phyloP scores from a whole-genome alignment of 1,284 basidiomycete species.

The Rhodotorula sp. region DNA sequence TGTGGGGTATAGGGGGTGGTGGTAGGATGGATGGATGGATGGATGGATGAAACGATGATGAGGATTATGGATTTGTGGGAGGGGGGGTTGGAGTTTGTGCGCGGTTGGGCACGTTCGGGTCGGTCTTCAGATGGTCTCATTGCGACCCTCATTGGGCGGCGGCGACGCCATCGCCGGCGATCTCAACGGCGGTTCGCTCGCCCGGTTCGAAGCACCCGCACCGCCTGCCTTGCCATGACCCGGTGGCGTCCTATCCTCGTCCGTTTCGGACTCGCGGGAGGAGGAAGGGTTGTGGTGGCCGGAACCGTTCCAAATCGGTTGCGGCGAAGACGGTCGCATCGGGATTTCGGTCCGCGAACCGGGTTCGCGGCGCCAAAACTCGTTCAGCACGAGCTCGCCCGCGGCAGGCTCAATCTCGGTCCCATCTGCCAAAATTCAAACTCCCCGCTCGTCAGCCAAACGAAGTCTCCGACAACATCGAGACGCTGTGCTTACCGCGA shows the following conservation, averaged over 20 bases:
- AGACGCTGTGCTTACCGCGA: constrained; percentile 33
- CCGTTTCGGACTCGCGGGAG: background rate
- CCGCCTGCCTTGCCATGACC: background rate
- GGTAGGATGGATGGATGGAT: too few species aligned
- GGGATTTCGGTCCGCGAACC: background rate
- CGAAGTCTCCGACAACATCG: background rate
- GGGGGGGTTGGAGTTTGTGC: too few species aligned
- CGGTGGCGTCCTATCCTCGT: background rate
- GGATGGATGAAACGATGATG: too few species aligned
- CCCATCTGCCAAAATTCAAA: constrained; percentile 1
- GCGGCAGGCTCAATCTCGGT: constrained; percentile 44
- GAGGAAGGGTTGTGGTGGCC: background rate
- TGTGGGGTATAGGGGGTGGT: too few species aligned
- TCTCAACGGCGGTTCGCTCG: background rate
- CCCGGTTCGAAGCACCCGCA: background rate
- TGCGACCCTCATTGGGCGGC: background rate
- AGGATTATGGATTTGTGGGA: too few species aligned
- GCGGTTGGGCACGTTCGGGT: background rate
- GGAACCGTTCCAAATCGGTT: background rate
- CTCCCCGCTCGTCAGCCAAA: too few species aligned
- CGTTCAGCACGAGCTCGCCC: constrained; percentile 37
- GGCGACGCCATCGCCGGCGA: background rate
- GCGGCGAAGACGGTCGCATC: constrained; percentile 3
- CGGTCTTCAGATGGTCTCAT: background rate
- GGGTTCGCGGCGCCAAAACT: constrained; percentile 9